Evolutionary conservation across 768 basidiomycete genomes (phyloP).

Genomic region (Mycena amicta): DNA sequence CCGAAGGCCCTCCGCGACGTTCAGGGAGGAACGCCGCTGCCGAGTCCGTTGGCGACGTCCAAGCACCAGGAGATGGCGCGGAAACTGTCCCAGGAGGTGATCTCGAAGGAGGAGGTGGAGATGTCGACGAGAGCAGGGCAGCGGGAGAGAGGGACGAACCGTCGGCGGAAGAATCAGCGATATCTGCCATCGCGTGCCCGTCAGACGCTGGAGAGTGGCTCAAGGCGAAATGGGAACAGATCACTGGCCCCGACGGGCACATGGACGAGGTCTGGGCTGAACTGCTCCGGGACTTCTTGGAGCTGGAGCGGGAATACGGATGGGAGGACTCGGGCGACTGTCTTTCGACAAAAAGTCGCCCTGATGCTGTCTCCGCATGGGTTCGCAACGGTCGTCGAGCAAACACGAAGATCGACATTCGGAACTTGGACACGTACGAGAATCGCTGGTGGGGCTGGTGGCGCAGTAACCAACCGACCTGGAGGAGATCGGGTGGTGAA

Average conservation of each 20-base stretch:
- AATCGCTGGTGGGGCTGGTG: neutral
- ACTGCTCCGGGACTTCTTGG: neutral
- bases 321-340: neutral
- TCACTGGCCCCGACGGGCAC: neutral
- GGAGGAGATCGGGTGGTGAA: neutral
- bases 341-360: neutral
- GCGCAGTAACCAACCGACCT: neutral
- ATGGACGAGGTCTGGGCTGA: neutral
- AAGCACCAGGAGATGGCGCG: neutral
- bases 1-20: too few relatives aligned
- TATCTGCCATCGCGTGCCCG: too few relatives aligned
- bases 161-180: too few relatives aligned
- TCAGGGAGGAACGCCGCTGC: neutral
- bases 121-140: neutral
- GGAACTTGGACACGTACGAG: neutral
- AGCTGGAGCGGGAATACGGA: neutral
- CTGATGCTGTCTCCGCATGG: neutral
- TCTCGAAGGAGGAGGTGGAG: neutral
- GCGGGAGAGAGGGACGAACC: neutral
- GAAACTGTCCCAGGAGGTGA: neutral
- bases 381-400: neutral
- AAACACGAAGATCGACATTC: neutral
- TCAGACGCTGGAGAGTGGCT: neutral
- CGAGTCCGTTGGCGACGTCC: neutral
- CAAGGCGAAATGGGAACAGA: neutral